Percentiles rank a stretch among this genome's conserved stretches.
Conservation (phyloP, 352 stramenopile genomes). For the Pythium plurisporium region DNA sequence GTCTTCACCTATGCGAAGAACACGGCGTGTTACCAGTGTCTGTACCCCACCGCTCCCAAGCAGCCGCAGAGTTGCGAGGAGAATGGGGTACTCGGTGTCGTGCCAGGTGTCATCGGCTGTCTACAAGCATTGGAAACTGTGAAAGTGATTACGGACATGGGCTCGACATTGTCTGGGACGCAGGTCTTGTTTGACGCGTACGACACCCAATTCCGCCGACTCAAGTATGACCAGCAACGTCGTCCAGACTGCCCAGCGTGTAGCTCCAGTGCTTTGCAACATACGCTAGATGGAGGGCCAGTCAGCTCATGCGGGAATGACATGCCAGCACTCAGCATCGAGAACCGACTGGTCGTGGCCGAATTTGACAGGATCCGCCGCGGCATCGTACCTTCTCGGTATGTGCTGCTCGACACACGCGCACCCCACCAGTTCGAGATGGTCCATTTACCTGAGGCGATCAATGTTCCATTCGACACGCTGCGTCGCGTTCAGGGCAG, state of each 20-base stretch:
- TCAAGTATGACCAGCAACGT: conserved; percentile 47
- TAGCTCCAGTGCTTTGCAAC: too few relatives aligned
- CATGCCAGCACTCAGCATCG: too few relatives aligned
- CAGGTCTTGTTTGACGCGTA: conserved; percentile 82
- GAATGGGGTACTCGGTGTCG: conserved; percentile 95
- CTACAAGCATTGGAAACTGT: conserved; percentile 92
- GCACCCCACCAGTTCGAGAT: conserved; percentile 62
- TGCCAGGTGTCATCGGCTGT: conserved; percentile 92
- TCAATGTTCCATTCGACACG: conserved; percentile 56
- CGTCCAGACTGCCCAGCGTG: conserved; percentile 35
- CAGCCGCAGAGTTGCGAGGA: conserved; percentile 89
- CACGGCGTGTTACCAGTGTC: conserved; percentile 93
- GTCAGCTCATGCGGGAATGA: too few relatives aligned
- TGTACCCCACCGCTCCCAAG: conserved; percentile 89
- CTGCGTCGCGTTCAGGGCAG: conserved; percentile 12
- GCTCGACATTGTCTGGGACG: conserved; percentile 45
- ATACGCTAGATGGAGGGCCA: too few relatives aligned
- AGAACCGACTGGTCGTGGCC: conserved; percentile 32
- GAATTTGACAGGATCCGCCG: conserved; percentile 32
- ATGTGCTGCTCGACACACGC: conserved; percentile 63
- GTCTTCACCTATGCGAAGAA: conserved; percentile 88
- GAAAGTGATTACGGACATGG: conserved; percentile 84
- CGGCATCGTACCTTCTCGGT: conserved; percentile 2
- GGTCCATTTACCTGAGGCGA: conserved; percentile 62
- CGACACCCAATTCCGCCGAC: conserved; percentile 57